phyloP scores from a whole-genome alignment of 257 asterid genomes.

The Primulina tabacum region DNA sequence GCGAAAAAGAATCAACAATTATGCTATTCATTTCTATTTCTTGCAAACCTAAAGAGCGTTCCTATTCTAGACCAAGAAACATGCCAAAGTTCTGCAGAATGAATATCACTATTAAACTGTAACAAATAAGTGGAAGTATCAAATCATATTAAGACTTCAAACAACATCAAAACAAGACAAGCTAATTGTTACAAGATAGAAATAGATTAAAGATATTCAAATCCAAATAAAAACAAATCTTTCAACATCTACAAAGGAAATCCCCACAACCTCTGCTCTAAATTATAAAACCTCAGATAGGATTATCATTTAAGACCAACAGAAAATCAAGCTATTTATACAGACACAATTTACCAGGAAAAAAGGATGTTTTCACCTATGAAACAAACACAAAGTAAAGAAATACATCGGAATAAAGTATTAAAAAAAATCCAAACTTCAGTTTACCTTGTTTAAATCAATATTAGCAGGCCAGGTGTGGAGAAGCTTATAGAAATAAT shows the following conservation, averaged over 20 bases:
- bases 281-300: background rate
- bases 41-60: background rate
- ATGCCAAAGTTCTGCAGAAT: background rate
- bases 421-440: background rate
- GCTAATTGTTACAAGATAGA: background rate
- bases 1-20: background rate
- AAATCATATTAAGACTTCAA: background rate
- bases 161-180: background rate
- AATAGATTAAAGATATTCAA: background rate
- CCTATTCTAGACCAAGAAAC: background rate
- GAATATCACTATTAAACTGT: background rate
- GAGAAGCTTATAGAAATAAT: constrained; percentile 41
- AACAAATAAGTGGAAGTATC: background rate
- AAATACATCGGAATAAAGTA: background rate
- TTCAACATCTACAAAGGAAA: background rate
- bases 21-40: background rate
- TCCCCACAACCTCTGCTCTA: background rate
- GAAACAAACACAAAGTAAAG: background rate
- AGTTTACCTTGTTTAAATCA: constrained; percentile 41
- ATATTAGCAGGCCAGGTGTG: constrained; percentile 44
- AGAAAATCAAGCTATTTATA: background rate
- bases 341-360: background rate
- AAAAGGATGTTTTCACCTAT: background rate
- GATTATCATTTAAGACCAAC: background rate
- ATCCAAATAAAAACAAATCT: background rate